A percentile compares a stretch with the other conserved stretches of the same genome.
These are phyloP conservation scores for Cyberlindnera xishuangbannaensis DNA, from an alignment of 805 yeast genomes.

Conservation along the genomic window DNA sequence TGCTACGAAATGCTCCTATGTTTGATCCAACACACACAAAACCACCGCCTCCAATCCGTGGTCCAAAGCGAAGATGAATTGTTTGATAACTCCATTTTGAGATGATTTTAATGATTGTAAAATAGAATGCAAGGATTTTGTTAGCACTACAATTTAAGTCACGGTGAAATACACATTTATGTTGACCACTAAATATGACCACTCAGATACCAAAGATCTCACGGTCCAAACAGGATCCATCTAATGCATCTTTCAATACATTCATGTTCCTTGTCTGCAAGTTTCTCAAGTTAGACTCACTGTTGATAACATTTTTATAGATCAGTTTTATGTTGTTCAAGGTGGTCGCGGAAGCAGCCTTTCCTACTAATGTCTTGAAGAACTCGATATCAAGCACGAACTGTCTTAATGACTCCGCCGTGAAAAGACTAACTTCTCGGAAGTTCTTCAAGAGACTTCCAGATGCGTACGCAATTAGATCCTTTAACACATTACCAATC, in stretches of 20 bases:
- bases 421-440: slow-evolving; percentile 39
- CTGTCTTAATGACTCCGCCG: slow-evolving; percentile 45
- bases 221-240: slow-evolving; percentile 19
- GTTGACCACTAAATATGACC: no score
- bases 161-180: no score
- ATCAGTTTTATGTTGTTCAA: slow-evolving; percentile 19
- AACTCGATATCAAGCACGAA: slow-evolving; percentile 49
- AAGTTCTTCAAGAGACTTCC: slow-evolving; percentile 32
- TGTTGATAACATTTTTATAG: slow-evolving; percentile 16
- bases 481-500: slow-evolving; percentile 39
- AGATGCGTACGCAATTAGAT: slow-evolving; percentile 36
- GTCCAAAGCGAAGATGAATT: slow-evolving; percentile 40
- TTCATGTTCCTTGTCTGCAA: slow-evolving; percentile 10
- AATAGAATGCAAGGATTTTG: no score
- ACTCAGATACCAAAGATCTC: slow-evolving; percentile 17
- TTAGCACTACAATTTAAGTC: no score
- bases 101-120: no score
- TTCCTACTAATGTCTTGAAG: slow-evolving; percentile 30
- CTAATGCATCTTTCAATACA: slow-evolving; percentile 13
- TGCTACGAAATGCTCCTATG: slow-evolving; percentile 84
- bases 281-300: slow-evolving; percentile 7
- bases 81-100: no score
- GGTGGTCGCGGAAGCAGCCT: slow-evolving; percentile 12
- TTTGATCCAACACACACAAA: slow-evolving; percentile 54
- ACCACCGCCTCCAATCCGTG: slow-evolving; percentile 70